Evolutionary conservation across 345 rosid genomes (phyloP).

Genomic region (Dovyalis caffra): DNA sequence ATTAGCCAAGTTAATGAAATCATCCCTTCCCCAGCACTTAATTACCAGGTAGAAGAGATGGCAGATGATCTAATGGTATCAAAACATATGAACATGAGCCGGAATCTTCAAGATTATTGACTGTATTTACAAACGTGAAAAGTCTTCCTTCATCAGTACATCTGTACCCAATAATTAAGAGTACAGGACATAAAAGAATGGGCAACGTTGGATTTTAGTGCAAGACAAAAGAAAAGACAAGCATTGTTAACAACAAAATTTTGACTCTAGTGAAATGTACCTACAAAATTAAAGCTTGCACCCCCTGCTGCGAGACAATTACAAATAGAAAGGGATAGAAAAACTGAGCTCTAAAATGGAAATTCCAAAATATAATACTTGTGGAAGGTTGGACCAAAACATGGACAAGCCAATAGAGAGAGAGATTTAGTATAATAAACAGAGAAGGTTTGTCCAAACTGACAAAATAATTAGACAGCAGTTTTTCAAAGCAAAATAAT

Average conservation of each 20-base stretch:
- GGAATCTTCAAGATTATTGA: too few relatives aligned
- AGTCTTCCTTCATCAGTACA: background rate
- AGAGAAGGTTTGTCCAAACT: background rate
- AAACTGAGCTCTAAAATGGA: background rate
- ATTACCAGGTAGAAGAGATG: background rate
- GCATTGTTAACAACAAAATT: background rate
- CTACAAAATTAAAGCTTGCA: background rate
- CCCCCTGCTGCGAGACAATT: background rate
- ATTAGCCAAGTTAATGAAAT: background rate
- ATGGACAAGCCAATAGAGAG: background rate
- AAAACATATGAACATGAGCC: background rate
- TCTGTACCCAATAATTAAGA: background rate
- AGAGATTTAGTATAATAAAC: background rate
- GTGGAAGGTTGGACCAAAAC: background rate
- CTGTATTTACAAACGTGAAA: background rate
- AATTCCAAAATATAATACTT: too few relatives aligned
- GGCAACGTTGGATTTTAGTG: background rate
- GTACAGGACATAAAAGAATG: background rate
- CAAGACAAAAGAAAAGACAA: background rate
- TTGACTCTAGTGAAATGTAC: background rate
- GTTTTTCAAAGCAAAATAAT: background rate
- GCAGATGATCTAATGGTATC: background rate
- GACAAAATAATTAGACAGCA: background rate
- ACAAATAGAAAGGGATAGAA: too few relatives aligned
- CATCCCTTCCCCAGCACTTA: background rate